These are phyloP conservation scores for Diaporthe vexans DNA, from an alignment of 2,329 filamentous ascomycete genomes.

Conservation along the genomic window DNA sequence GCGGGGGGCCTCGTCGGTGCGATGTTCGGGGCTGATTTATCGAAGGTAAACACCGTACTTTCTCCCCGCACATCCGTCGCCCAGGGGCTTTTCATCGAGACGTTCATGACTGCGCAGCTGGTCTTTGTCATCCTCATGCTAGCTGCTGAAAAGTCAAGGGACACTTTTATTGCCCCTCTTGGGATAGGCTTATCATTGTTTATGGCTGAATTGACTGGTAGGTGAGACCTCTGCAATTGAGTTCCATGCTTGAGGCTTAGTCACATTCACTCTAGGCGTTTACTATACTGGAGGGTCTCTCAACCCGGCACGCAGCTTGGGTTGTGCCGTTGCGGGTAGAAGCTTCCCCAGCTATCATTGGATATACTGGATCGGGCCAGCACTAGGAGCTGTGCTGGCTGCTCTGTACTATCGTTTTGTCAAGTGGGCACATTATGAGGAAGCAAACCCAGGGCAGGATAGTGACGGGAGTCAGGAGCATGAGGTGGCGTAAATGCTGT, in stretches of 20 bases:
- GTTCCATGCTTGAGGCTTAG: neutral
- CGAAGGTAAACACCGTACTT: slow-evolving; percentile 62
- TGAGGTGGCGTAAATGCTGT: neutral
- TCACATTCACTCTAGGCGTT: slow-evolving; percentile 46
- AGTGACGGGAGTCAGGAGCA: neutral
- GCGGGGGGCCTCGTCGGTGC: slow-evolving; percentile 65
- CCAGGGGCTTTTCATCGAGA: slow-evolving; percentile 72
- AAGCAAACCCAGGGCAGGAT: slow-evolving; percentile 56
- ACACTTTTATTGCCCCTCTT: slow-evolving; percentile 75
- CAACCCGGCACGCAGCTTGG: slow-evolving; percentile 60
- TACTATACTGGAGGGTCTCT: slow-evolving; percentile 58
- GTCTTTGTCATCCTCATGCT: slow-evolving; percentile 75
- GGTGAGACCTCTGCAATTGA: neutral
- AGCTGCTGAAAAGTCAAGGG: slow-evolving; percentile 75
- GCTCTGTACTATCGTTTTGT: slow-evolving; percentile 58
- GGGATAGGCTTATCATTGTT: slow-evolving; percentile 78
- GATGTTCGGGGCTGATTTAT: slow-evolving; percentile 60
- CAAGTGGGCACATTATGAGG: slow-evolving; percentile 60
- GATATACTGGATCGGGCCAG: slow-evolving; percentile 63
- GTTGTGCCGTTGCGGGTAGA: slow-evolving; percentile 56
- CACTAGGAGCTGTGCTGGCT: slow-evolving; percentile 58
- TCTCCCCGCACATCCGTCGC: slow-evolving; percentile 59
- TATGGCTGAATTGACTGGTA: slow-evolving; percentile 58
- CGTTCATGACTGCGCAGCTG: slow-evolving; percentile 71
- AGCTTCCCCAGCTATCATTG: slow-evolving; percentile 56